phyloP scores from a whole-genome alignment of 2,329 filamentous ascomycete species.

The Gnomoniopsis sp. region DNA sequence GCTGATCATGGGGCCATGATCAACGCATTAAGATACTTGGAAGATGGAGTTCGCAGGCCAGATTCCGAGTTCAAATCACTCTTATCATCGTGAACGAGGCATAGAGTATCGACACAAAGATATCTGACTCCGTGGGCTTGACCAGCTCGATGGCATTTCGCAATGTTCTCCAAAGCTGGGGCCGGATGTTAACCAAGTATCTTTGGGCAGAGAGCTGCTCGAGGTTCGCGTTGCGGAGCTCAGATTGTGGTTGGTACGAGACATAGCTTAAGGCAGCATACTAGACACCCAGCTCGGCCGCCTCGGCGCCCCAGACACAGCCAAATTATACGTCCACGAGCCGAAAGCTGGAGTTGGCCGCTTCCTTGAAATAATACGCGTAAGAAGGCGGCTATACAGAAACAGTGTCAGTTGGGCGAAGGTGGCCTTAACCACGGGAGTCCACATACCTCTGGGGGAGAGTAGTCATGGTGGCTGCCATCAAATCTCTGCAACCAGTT shows the following conservation, averaged over 20 bases:
- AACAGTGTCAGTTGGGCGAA: too few species aligned
- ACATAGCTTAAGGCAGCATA: slow-evolving; percentile 2
- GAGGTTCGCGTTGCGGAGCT: not conserved
- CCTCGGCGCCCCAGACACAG: not conserved
- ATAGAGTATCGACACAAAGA: slow-evolving; percentile 3
- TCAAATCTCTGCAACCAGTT: too few species aligned
- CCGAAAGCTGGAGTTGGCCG: not conserved
- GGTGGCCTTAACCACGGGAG: too few species aligned
- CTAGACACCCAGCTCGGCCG: not conserved
- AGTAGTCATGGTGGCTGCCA: too few species aligned
- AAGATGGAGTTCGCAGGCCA: not conserved
- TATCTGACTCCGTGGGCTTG: not conserved
- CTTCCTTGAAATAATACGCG: too few species aligned
- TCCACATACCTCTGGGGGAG: too few species aligned
- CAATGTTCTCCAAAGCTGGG: not conserved
- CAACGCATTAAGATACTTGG: not conserved
- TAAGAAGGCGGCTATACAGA: too few species aligned
- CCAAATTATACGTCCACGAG: not conserved
- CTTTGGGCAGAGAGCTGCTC: not conserved
- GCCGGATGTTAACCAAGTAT: not conserved
- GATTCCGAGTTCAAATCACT: not conserved
- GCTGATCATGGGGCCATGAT: too few species aligned
- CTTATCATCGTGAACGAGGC: not conserved
- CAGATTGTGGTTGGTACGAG: too few species aligned
- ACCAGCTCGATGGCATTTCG: not conserved